Evolutionary conservation across 768 basidiomycete species (phyloP).

Genomic region (Russula griseocarnosa): DNA sequence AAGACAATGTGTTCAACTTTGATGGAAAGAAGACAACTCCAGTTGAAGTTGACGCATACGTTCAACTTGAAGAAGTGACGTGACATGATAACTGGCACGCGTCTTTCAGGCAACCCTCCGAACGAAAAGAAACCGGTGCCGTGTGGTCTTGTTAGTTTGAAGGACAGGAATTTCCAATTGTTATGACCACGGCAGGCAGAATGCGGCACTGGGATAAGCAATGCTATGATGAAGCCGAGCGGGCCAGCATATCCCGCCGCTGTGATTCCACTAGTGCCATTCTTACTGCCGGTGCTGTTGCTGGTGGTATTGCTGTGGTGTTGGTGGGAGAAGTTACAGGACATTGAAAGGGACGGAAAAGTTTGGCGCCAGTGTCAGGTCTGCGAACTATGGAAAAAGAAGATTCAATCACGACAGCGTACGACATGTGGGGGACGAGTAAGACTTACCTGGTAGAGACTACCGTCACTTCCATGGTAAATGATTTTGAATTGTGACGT

Average conservation of each 20-base stretch:
- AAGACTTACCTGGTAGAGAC: constrained; percentile 58
- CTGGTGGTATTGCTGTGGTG: background rate
- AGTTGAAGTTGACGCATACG: too few relatives aligned
- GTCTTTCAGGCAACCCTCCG: too few relatives aligned
- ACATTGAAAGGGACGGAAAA: constrained; percentile 46
- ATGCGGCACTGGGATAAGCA: background rate
- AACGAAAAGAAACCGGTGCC: too few relatives aligned
- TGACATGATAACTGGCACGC: too few relatives aligned
- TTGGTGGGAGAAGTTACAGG: constrained; percentile 23
- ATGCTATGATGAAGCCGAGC: background rate
- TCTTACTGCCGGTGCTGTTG: background rate
- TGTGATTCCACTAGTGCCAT: background rate
- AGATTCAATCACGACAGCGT: background rate
- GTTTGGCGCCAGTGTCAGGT: constrained; percentile 61
- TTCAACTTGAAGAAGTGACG: too few relatives aligned
- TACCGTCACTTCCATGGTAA: constrained; percentile 67
- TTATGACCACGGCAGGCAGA: too few relatives aligned
- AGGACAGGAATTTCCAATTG: too few relatives aligned
- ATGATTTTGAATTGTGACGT: constrained; percentile 69
- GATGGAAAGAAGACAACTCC: too few relatives aligned
- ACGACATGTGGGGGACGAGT: background rate
- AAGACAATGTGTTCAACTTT: too few relatives aligned
- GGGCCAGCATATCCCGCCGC: constrained; percentile 6
- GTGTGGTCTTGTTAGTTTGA: too few relatives aligned
- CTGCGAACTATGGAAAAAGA: constrained; percentile 56